Evolutionary conservation across 306 rosid genomes (phyloP).

Genomic region (Prunus padus): DNA sequence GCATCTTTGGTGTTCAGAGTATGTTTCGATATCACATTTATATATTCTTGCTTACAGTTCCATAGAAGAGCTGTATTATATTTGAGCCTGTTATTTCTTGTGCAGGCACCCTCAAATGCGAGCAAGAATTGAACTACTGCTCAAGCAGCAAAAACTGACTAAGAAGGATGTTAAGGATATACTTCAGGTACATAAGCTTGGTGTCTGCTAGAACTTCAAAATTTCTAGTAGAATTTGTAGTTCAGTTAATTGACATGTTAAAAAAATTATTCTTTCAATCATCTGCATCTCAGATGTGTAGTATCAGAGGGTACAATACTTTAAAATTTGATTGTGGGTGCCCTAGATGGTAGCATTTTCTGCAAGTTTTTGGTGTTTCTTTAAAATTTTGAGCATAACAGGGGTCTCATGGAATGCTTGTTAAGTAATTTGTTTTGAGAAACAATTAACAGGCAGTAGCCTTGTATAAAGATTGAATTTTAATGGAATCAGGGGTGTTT

Average conservation of each 20-base stretch:
- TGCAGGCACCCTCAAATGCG: conserved; percentile 78
- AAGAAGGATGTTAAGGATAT: conserved; percentile 65
- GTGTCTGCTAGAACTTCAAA: neutral
- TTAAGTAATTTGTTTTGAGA: neutral
- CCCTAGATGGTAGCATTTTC: neutral
- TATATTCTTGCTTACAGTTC: neutral
- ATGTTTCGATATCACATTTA: conserved; percentile 32
- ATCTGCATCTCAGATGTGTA: neutral
- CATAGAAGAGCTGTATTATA: conserved; percentile 15
- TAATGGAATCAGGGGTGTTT: neutral
- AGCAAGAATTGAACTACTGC: conserved; percentile 84
- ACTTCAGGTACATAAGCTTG: conserved; percentile 63
- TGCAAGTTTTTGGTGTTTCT: neutral
- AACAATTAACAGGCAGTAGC: neutral
- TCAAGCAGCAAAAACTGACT: conserved; percentile 85
- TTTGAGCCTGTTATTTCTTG: conserved; percentile 17
- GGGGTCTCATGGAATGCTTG: neutral
- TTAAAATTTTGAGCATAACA: neutral
- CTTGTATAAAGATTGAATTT: neutral
- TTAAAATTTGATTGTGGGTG: neutral
- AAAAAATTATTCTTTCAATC: neutral
- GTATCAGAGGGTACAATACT: neutral
- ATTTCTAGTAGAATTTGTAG: neutral
- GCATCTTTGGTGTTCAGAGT: conserved; percentile 95
- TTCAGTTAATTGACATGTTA: neutral